Percentiles rank a stretch among this genome's conserved stretches.
phyloP scores from a whole-genome alignment of 306 rosid species.

The Inga oerstediana region DNA sequence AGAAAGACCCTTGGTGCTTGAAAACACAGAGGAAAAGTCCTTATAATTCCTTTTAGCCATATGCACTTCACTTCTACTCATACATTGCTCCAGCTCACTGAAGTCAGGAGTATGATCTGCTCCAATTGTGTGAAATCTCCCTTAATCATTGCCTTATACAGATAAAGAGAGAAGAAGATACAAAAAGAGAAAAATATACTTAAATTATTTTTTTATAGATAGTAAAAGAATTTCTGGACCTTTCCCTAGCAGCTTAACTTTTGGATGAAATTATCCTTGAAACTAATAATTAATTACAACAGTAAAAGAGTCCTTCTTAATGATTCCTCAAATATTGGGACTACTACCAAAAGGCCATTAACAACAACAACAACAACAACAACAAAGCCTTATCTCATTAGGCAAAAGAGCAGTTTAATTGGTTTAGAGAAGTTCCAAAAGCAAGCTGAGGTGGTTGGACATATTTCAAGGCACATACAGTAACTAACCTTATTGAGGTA shows the following conservation, averaged over 20 bases:
- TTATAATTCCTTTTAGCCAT: no score
- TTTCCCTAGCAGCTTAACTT: not conserved
- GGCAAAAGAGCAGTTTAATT: not conserved
- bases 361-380: not conserved
- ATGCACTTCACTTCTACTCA: no score
- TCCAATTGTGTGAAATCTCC: no score
- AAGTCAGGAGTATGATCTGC: no score
- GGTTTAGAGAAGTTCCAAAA: not conserved
- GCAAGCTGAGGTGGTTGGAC: not conserved
- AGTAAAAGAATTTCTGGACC: not conserved
- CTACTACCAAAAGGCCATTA: not conserved
- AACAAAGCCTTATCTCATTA: not conserved
- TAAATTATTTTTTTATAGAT: not conserved
- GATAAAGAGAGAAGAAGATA: no score
- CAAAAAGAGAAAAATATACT: no score
- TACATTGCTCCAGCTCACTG: no score
- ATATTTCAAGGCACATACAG: conserved; percentile 12
- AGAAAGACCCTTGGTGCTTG: no score
- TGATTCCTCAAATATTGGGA: not conserved
- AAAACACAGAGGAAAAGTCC: no score
- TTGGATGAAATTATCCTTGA: not conserved
- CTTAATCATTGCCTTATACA: no score
- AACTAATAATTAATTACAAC: not conserved
- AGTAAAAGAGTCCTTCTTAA: conserved; percentile 12
- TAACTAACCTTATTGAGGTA: conserved; percentile 52